These are phyloP conservation scores for Berkeleyomyces basicola DNA, from an alignment of 2,329 filamentous ascomycete genomes.

Conservation along the genomic window DNA sequence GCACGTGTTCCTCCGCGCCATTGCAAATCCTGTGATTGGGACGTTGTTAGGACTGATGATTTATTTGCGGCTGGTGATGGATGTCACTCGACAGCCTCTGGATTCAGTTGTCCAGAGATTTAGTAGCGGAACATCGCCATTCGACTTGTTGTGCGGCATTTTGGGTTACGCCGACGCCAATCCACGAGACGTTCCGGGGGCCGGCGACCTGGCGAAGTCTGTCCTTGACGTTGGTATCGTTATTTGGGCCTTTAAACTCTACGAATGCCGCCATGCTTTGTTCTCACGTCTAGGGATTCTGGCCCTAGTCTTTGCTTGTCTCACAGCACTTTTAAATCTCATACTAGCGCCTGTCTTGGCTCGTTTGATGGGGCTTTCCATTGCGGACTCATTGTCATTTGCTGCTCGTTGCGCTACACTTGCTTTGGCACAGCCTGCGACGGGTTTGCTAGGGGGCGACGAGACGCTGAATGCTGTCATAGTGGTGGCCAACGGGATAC, in stretches of 20 bases:
- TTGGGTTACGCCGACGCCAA: background rate
- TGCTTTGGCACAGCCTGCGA: constrained; percentile 32
- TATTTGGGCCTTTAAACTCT: constrained; percentile 37
- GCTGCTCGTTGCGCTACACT: constrained; percentile 34
- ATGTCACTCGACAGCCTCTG: background rate
- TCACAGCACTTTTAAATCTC: constrained; percentile 27
- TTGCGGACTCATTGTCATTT: constrained; percentile 27
- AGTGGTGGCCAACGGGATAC: constrained; percentile 35
- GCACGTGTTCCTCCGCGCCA: too few species aligned
- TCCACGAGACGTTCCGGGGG: constrained; percentile 20
- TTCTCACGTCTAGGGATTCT: constrained; percentile 27
- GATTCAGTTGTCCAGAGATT: background rate
- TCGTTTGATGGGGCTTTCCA: constrained; percentile 22
- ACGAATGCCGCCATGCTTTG: constrained; percentile 31
- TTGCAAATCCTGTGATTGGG: background rate
- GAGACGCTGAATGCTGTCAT: constrained; percentile 31
- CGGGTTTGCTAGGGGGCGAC: constrained; percentile 29
- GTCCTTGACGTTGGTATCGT: constrained; percentile 35
- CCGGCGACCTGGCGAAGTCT: constrained; percentile 32
- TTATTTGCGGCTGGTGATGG: background rate
- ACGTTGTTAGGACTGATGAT: background rate
- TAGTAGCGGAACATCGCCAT: background rate
- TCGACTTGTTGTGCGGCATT: background rate
- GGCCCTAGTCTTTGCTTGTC: constrained; percentile 23
- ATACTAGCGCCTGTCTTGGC: constrained; percentile 24